These are phyloP conservation scores for Coemansia umbellata DNA, from an alignment of 192 early-diverging fungal species.

Conservation along the genomic window DNA sequence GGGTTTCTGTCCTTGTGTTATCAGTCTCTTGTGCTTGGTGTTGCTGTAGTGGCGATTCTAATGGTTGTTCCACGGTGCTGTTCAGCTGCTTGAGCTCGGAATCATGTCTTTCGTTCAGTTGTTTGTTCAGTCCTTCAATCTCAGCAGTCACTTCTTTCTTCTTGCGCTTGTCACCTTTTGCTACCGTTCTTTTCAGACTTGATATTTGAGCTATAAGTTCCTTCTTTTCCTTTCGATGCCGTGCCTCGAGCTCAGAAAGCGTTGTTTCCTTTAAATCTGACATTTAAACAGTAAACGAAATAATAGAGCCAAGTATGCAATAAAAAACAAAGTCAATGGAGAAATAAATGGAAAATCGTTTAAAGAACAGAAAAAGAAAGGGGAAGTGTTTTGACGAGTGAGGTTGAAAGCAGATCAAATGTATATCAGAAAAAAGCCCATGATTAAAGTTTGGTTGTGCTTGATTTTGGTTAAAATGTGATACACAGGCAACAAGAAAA, in stretches of 20 bases:
- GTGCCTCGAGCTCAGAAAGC: conserved; percentile 59
- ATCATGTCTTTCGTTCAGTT: conserved; percentile 60
- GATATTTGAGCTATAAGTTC: conserved; percentile 67
- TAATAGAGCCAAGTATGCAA: background rate
- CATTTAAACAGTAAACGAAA: conserved; percentile 2
- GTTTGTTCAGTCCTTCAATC: conserved; percentile 63
- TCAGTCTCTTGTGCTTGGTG: background rate
- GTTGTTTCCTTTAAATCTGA: conserved; percentile 10
- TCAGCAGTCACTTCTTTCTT: conserved; percentile 73
- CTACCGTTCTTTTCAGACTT: conserved; percentile 70
- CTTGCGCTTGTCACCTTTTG: conserved; percentile 83
- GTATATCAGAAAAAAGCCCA: too few relatives aligned
- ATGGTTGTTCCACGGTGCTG: background rate
- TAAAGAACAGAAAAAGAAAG: too few relatives aligned
- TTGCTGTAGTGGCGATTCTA: background rate
- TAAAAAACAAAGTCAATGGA: too few relatives aligned
- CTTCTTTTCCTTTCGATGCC: conserved; percentile 76
- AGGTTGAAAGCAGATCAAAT: too few relatives aligned
- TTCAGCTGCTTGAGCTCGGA: conserved; percentile 52
- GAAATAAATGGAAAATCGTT: too few relatives aligned
- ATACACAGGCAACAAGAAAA: too few relatives aligned
- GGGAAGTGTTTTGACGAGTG: too few relatives aligned
- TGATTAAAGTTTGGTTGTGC: too few relatives aligned
- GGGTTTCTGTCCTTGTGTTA: too few relatives aligned
- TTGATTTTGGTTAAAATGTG: too few relatives aligned